These are phyloP conservation scores for Penicillium psychrofluorescens DNA, from an alignment of 495 filamentous ascomycete genomes.

Conservation along the genomic window DNA sequence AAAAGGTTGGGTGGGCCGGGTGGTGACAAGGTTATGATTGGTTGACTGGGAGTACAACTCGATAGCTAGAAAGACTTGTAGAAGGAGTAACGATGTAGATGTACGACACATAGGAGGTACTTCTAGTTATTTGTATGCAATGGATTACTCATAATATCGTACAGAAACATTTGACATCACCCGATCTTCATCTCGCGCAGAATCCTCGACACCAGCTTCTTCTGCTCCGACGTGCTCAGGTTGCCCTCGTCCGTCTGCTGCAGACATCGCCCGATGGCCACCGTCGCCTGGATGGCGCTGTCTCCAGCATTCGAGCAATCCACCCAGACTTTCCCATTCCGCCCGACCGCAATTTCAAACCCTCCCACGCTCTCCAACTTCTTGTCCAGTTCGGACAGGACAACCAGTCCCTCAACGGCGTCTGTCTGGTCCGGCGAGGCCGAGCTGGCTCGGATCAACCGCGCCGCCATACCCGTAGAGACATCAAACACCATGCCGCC, in stretches of 20 bases:
- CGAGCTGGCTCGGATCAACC: slow-evolving; percentile 50
- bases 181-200: slow-evolving; percentile 44
- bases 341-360: slow-evolving; percentile 94
- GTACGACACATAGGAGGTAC: no score
- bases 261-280: slow-evolving; percentile 76
- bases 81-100: no score
- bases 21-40: no score
- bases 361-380: slow-evolving; percentile 52
- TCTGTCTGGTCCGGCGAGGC: slow-evolving; percentile 55
- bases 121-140: not conserved
- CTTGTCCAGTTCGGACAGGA: slow-evolving; percentile 78
- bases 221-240: slow-evolving; percentile 66
- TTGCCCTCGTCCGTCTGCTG: slow-evolving; percentile 63
- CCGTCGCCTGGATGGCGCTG: slow-evolving; percentile 49
- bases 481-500: slow-evolving; percentile 85
- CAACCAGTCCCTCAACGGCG: slow-evolving; percentile 52
- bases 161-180: slow-evolving; percentile 7
- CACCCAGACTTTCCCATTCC: slow-evolving; percentile 92
- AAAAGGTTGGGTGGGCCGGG: no score
- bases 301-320: slow-evolving; percentile 56
- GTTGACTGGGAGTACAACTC: no score
- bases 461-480: slow-evolving; percentile 69
- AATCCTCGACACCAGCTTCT: slow-evolving; percentile 67
- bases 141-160: not conserved
- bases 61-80: no score